A percentile compares a stretch with the other conserved stretches of the same genome.
Conservation (phyloP, 1,284 basidiomycete genomes). For the Apiotrichum veenhuisii region DNA sequence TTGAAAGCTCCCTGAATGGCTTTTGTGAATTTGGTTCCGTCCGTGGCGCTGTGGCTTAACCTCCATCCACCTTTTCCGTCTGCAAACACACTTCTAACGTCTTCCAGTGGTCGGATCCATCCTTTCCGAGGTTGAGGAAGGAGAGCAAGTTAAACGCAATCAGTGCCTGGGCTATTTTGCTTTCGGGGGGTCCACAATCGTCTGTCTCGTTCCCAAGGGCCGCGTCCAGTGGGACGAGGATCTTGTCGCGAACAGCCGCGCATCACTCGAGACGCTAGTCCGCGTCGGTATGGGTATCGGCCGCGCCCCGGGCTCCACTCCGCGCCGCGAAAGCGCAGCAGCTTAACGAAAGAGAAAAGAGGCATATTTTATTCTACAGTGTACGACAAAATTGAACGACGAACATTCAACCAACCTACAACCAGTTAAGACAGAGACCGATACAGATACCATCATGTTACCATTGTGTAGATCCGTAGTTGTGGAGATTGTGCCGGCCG, state of each 20-base stretch:
- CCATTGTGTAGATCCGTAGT: too few relatives aligned
- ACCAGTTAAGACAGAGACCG: too few relatives aligned
- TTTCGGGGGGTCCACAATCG: slow-evolving; percentile 87
- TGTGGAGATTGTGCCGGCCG: too few relatives aligned
- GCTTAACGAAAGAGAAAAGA: too few relatives aligned
- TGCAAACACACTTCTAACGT: neutral
- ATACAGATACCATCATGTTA: too few relatives aligned
- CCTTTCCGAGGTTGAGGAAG: slow-evolving; percentile 76
- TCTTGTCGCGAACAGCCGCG: slow-evolving; percentile 74
- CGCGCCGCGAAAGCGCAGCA: too few relatives aligned
- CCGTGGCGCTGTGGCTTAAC: too few relatives aligned
- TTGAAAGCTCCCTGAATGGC: neutral
- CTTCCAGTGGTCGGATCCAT: slow-evolving; percentile 79
- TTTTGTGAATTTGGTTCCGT: neutral
- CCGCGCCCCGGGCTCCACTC: slow-evolving; percentile 2
- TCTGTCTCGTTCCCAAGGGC: slow-evolving; percentile 78
- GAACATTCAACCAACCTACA: too few relatives aligned
- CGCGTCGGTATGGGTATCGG: slow-evolving; percentile 83
- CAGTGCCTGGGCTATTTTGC: slow-evolving; percentile 92
- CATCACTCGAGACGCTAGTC: slow-evolving; percentile 80
- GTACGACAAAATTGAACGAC: too few relatives aligned
- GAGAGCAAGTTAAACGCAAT: slow-evolving; percentile 71
- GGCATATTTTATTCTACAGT: too few relatives aligned
- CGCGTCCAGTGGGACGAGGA: slow-evolving; percentile 85
- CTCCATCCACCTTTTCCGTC: too few relatives aligned